These are phyloP conservation scores for Neonectria neomacrospora DNA, from an alignment of 2,329 filamentous ascomycete species.

Conservation along the genomic window DNA sequence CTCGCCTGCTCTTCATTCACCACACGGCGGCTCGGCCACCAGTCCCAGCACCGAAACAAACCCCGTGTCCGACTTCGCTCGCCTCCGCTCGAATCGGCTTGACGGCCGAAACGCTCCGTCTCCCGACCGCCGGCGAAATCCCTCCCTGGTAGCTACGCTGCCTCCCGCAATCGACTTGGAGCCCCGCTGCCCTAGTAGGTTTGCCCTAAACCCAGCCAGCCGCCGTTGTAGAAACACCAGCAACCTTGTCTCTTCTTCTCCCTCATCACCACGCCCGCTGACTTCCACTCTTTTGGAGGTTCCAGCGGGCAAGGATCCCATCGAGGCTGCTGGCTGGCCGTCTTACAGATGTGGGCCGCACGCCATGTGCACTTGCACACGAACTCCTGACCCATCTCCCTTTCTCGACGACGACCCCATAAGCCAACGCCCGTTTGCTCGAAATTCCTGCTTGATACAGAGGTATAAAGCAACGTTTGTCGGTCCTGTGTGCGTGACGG, in stretches of 20 bases:
- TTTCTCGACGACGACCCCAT: background rate
- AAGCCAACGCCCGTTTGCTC: background rate
- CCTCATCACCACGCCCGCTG: background rate
- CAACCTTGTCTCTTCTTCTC: background rate
- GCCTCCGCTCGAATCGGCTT: background rate
- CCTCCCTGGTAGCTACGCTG: background rate
- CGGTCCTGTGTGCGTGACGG: background rate
- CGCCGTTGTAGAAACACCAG: slow-evolving; percentile 4
- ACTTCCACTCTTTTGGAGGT: background rate
- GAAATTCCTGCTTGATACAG: background rate
- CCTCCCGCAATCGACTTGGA: background rate
- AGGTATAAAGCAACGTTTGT: background rate
- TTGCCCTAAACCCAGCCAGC: slow-evolving; percentile 14
- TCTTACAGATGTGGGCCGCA: slow-evolving; percentile 7
- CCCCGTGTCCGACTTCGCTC: background rate
- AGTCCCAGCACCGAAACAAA: slow-evolving; percentile 1
- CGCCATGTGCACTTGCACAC: slow-evolving; percentile 12
- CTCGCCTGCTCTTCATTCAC: background rate
- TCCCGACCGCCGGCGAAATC: slow-evolving; percentile 4
- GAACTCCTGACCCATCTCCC: slow-evolving; percentile 1
- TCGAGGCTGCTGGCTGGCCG: background rate
- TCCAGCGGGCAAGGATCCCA: background rate
- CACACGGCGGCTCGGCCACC: background rate
- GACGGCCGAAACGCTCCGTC: slow-evolving; percentile 9
- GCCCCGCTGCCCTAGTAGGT: slow-evolving; percentile 22